These are phyloP conservation scores for Periconia macrospinosa DNA, from an alignment of 2,329 filamentous ascomycete genomes.

Conservation along the genomic window DNA sequence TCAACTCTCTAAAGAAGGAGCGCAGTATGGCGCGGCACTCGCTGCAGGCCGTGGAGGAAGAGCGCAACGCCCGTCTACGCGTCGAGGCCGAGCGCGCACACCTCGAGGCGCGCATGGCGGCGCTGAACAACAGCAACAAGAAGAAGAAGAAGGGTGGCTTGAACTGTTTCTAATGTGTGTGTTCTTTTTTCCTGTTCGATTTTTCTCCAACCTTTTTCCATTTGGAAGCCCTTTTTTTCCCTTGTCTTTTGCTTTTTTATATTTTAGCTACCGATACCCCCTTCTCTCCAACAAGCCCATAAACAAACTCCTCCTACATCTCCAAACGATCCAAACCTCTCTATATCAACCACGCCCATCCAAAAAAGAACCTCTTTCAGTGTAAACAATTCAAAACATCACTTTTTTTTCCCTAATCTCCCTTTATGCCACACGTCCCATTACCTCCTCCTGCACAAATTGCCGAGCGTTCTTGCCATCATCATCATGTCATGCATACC, in stretches of 20 bases:
- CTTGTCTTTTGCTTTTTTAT: background rate
- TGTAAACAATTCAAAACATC: background rate
- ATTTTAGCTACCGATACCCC: background rate
- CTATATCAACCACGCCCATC: background rate
- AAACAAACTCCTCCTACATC: too few relatives aligned
- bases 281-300: background rate
- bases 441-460: background rate
- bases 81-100: slow-evolving; percentile 87
- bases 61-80: slow-evolving; percentile 86
- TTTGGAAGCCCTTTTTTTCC: too few relatives aligned
- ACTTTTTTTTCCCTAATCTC: too few relatives aligned
- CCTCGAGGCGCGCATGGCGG: slow-evolving; percentile 79
- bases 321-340: background rate
- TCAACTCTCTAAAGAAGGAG: slow-evolving; percentile 65
- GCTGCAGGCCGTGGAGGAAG: slow-evolving; percentile 92
- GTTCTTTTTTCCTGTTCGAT: slow-evolving; percentile 4
- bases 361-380: background rate
- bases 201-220: background rate
- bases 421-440: too few relatives aligned
- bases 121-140: slow-evolving; percentile 81
- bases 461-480: background rate
- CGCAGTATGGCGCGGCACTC: slow-evolving; percentile 62
- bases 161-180: slow-evolving; percentile 81
- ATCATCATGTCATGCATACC: too few relatives aligned
- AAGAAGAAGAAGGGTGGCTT: slow-evolving; percentile 94